Evolutionary conservation across 2,329 filamentous ascomycete genomes (phyloP).

Genomic region (Monilinia aucupariae): DNA sequence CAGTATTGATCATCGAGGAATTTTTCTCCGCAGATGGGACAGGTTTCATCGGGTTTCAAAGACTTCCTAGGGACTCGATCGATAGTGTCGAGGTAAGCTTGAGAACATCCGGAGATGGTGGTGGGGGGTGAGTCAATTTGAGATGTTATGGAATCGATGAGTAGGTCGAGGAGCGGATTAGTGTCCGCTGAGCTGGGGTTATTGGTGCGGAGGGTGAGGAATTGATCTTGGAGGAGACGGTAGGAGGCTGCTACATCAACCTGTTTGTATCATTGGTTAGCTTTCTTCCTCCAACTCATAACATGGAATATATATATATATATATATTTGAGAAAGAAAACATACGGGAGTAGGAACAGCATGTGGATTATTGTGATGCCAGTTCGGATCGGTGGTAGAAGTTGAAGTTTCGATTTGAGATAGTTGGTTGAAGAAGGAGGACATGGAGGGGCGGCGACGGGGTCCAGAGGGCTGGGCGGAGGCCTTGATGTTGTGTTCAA

Average conservation of each 20-base stretch:
- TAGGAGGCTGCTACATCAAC: slow-evolving; percentile 53
- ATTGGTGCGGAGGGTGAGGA: slow-evolving; percentile 45
- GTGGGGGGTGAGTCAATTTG: slow-evolving; percentile 50
- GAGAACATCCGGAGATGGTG: slow-evolving; percentile 48
- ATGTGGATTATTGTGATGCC: slow-evolving; percentile 46
- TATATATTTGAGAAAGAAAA: not conserved
- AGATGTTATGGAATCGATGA: slow-evolving; percentile 45
- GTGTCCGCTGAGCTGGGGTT: slow-evolving; percentile 34
- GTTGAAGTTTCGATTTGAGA: slow-evolving; percentile 36
- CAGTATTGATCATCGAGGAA: slow-evolving; percentile 58
- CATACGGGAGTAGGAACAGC: slow-evolving; percentile 50
- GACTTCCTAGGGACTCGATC: slow-evolving; percentile 51
- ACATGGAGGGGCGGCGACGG: slow-evolving; percentile 54
- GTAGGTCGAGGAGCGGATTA: slow-evolving; percentile 46
- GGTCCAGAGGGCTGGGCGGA: slow-evolving; percentile 34
- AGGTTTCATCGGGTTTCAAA: slow-evolving; percentile 47
- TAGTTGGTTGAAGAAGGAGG: slow-evolving; percentile 55
- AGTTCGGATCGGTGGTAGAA: slow-evolving; percentile 21
- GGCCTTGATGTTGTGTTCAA: slow-evolving; percentile 59
- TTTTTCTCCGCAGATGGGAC: slow-evolving; percentile 58
- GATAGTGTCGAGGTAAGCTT: slow-evolving; percentile 54
- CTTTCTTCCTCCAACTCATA: not conserved
- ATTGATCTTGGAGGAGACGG: slow-evolving; percentile 55
- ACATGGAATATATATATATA: too few relatives aligned
- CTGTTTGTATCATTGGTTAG: not conserved